Conservation (phyloP, 352 stramenopile species). For the Vaucheria bursata region DNA sequence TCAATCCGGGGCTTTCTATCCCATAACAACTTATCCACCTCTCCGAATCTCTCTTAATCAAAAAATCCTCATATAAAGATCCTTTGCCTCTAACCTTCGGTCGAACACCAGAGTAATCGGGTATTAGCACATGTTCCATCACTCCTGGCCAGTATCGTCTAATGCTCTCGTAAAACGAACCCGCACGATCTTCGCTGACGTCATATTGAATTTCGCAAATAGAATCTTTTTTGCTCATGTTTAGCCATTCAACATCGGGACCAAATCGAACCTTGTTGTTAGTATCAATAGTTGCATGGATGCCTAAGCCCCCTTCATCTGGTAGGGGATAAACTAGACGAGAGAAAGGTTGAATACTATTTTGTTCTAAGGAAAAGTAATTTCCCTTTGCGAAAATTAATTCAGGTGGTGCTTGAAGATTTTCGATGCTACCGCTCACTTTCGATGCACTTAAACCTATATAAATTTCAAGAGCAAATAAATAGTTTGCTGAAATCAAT, state of each 20-base stretch:
- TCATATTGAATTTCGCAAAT: conserved; percentile 67
- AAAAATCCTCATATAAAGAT: conserved; percentile 69
- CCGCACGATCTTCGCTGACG: conserved; percentile 53
- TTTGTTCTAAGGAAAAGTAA: conserved; percentile 71
- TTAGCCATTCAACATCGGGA: conserved; percentile 89
- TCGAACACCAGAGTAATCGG: conserved; percentile 89
- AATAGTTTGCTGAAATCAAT: too few species aligned
- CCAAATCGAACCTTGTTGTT: conserved; percentile 80
- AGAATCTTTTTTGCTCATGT: conserved; percentile 22
- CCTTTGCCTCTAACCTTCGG: conserved; percentile 75
- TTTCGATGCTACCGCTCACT: conserved; percentile 4
- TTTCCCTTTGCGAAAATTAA: conserved; percentile 84
- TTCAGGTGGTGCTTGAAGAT: conserved; percentile 44
- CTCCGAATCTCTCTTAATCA: conserved; percentile 60
- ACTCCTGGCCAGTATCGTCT: conserved; percentile 81
- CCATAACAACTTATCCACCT: conserved; percentile 82
- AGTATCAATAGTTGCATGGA: conserved; percentile 90
- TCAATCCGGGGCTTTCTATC: conserved; percentile 91
- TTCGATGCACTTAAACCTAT: conserved; percentile 69
- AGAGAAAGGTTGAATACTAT: conserved; percentile 36
- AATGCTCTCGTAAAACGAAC: conserved; percentile 42
- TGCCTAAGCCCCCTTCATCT: conserved; percentile 67
- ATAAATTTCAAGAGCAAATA: too few species aligned
- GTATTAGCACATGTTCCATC: conserved; percentile 60
- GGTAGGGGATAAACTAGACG: conserved; percentile 86